phyloP scores from a whole-genome alignment of 1,284 basidiomycete genomes.

The Trichosporon sp. region DNA sequence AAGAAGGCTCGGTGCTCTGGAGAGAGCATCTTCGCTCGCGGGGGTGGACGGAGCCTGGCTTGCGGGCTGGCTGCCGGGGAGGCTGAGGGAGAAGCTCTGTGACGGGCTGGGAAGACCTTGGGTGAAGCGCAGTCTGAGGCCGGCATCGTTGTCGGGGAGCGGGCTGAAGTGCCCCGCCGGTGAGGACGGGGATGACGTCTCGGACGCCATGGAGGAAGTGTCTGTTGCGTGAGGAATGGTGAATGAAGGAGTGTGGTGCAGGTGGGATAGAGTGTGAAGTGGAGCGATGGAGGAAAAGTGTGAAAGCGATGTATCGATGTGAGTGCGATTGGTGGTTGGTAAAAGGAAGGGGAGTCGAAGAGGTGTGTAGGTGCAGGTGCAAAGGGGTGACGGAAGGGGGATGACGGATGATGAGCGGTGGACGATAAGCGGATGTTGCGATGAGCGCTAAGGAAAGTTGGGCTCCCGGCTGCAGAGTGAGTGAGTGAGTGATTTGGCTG shows the following conservation, averaged over 20 bases:
- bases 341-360: background rate
- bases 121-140: background rate
- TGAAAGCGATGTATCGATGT: background rate
- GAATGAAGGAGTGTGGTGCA: background rate
- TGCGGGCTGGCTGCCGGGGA: background rate
- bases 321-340: background rate
- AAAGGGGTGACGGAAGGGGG: background rate
- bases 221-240: background rate
- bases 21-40: background rate
- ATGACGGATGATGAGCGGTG: background rate
- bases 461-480: background rate
- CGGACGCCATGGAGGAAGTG: background rate
- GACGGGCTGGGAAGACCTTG: background rate
- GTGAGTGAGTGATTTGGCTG: too few species aligned
- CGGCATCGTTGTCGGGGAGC: background rate
- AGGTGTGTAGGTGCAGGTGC: background rate
- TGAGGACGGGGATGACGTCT: background rate
- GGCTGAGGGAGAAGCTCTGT: background rate
- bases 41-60: background rate
- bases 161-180: constrained; percentile 1
- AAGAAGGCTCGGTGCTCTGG: background rate
- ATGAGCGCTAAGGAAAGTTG: background rate
- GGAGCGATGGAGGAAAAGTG: background rate
- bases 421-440: background rate
- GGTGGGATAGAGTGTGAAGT: background rate